phyloP scores from a whole-genome alignment of 176 grass and related monocot species.

The Avena sativa region DNA sequence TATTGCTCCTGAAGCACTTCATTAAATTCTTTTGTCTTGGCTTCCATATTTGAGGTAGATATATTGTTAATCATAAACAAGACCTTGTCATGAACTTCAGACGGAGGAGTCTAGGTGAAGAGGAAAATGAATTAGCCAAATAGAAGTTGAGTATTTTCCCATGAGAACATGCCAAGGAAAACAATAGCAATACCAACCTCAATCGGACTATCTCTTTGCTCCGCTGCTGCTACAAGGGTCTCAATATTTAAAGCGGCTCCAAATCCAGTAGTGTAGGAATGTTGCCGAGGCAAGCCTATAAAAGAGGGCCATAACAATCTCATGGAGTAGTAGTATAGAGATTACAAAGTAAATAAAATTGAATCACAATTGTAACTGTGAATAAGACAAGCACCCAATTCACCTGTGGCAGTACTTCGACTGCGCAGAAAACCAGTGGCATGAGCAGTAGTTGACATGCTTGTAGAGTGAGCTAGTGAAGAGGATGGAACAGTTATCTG shows the following conservation, averaged over 20 bases:
- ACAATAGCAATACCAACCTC: slow-evolving; percentile 59
- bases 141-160: slow-evolving; percentile 5
- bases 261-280: slow-evolving; percentile 71
- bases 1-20: slow-evolving; percentile 78
- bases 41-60: slow-evolving; percentile 78
- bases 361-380: neutral
- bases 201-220: slow-evolving; percentile 75
- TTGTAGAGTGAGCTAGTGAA: slow-evolving; percentile 55
- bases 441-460: slow-evolving; percentile 46
- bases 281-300: slow-evolving; percentile 69
- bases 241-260: slow-evolving; percentile 86
- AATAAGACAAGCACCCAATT: slow-evolving; percentile 30
- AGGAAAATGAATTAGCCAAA: slow-evolving; percentile 38
- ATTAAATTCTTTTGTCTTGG: slow-evolving; percentile 80
- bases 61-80: slow-evolving; percentile 93
- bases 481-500: slow-evolving; percentile 52
- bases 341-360: neutral
- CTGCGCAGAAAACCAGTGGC: slow-evolving; percentile 54
- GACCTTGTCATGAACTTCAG: slow-evolving; percentile 87
- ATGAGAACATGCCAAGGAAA: slow-evolving; percentile 24
- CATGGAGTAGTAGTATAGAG: slow-evolving; percentile 7
- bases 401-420: slow-evolving; percentile 66
- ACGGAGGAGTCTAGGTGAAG: slow-evolving; percentile 61
- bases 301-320: slow-evolving; percentile 28
- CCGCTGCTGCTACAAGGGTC: slow-evolving; percentile 85